phyloP scores from a whole-genome alignment of 768 basidiomycete genomes.

The Rhodotorula sphaerocarpa region DNA sequence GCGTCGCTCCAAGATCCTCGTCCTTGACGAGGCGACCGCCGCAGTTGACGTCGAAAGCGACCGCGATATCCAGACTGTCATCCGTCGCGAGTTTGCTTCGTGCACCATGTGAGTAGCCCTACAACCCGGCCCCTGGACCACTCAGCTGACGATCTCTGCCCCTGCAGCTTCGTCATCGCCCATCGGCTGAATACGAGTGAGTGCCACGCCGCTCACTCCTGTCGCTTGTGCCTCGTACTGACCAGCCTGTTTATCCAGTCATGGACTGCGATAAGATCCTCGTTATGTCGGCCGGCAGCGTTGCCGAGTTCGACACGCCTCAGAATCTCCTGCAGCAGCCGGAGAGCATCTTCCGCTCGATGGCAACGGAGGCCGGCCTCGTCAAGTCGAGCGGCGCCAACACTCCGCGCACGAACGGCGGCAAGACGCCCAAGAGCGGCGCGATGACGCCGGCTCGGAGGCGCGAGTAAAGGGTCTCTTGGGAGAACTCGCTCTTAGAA shows the following conservation, averaged over 20 bases:
- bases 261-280: constrained; percentile 29
- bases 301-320: constrained; percentile 75
- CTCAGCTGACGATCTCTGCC: background rate
- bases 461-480: background rate
- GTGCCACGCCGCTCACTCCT: background rate
- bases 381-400: constrained; percentile 6
- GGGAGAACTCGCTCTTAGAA: no score
- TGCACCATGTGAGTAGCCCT: constrained; percentile 47
- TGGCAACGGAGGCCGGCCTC: constrained; percentile 24
- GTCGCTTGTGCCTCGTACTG: no score
- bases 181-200: constrained; percentile 3
- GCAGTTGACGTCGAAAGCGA: constrained; percentile 56
- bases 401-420: background rate
- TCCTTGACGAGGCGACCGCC: constrained; percentile 74
- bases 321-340: constrained; percentile 53
- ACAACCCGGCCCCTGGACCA: background rate
- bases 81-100: constrained; percentile 54
- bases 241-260: background rate
- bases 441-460: constrained; percentile 10
- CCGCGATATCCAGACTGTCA: constrained; percentile 55
- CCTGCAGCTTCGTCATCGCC: background rate
- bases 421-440: constrained; percentile 21
- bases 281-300: constrained; percentile 71
- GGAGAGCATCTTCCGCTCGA: constrained; percentile 31
- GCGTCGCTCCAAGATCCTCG: constrained; percentile 66